Evolutionary conservation across 495 filamentous ascomycete genomes (phyloP), one percentile per base, ranked within the genome.

Genomic region (Penicillium maclennaniae): DNA sequence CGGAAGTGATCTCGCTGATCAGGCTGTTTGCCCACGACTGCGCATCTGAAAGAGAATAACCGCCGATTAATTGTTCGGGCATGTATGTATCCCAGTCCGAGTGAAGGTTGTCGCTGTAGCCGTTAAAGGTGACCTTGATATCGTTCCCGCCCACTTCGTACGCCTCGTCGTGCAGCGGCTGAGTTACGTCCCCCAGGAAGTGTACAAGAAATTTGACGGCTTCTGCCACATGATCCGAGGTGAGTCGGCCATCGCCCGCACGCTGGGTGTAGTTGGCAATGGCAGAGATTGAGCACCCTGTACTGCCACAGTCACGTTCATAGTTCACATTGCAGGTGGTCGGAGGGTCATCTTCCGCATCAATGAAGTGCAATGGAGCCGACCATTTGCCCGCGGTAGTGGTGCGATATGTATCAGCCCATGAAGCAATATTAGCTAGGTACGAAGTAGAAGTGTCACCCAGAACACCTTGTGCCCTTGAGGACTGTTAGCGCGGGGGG

Each of bases 21-120:
- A 79, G 53, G 0, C 45, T 69, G 0, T 54, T 48, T 1, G 75
- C 71, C 53, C 69, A 78, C 1, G 57, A 43, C 31, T 66, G 47
- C 3, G 76, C 62, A 34, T 65, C 63, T 1, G 65, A 48, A 1
- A 75, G 65, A 9, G 61, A 56, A 21, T 61, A 53, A 0, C 65
- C 67, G 34, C 80, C 81, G 0, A 79, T 68, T 44, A 77, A 58
- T 28, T 80, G 69, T 54, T 83, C 75, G 14, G 83, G 82, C 63
- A 87, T 87, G 37, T 79, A 66, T 20, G 77, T 85, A 63, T 87
- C 84, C 84, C 85, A 87, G 49, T 76, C 71, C 2, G 81, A 62
- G 62, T 87, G 84, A 5, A 87, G 71, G 53, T 87, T 87, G 17
- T 81, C 82, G 16, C 47, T 57, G 25, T 73, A 69, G 15, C 77